Base-by-base conservation (phyloP, 2,329 filamentous ascomycete genomes). In the Coleophoma eucalyptorum region DNA sequence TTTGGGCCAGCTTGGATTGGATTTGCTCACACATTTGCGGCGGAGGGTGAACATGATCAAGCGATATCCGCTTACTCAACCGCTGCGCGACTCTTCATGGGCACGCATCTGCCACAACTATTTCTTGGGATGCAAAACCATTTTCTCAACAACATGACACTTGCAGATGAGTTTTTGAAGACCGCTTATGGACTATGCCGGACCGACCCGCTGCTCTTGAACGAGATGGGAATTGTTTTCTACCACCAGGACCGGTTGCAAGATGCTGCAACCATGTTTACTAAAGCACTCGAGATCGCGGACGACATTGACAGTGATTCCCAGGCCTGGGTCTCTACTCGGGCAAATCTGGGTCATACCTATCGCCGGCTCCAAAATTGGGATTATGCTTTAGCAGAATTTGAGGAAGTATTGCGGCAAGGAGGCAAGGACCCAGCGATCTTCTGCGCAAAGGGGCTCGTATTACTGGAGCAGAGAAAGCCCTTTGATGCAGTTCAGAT, bases 71-170 rank as follows among this genome's bases (percentile, higher is more conserved):
- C 95, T 0, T 99, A 99, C 72, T 96, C 90, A 31, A 99, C 94
- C 1, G 94, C 94, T 1, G 93, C 93, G 2, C 81, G 94, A 37
- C 74, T 99, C 0, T 99, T 99, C 70, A 96, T 97, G 75, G 94
- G 94, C 37, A 97, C 93, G 0, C 95, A 99, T 67, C 78, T 99
- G 1, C 94, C 94, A 0, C 93, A 96, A 64, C 82, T 99, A 3
- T 99, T 97, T 67, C 74, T 99, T 21, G 94, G 95, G 6, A 99
- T 99, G 94, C 95, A 99, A 68, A 95, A 99, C 69, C 86, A 97
- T 44, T 90, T 93, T 16, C 79, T 99, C 53, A 96, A 96, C 69
- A 97, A 99, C 62, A 89, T 97, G 81, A 86, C 85, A 1, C 79
- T 97, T 15, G 94, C 95, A 0, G 89, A 95, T 57, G 94, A 99